Percentiles rank a stretch among this genome's conserved stretches.
phyloP scores from a whole-genome alignment of 768 basidiomycete species.

The Kondoa malvinella region DNA sequence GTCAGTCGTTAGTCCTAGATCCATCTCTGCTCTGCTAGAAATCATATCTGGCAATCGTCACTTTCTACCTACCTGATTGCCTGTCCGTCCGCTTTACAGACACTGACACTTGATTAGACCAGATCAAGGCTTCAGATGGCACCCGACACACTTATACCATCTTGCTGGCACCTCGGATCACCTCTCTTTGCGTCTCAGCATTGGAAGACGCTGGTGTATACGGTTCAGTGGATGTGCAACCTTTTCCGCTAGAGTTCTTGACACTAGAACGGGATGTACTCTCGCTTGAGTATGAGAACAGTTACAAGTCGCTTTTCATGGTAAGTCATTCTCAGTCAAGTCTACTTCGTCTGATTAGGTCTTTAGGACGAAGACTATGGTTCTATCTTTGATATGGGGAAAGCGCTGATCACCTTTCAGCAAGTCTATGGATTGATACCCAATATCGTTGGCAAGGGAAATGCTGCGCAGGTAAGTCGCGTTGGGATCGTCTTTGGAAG shows the following conservation, averaged over 20 bases:
- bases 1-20: constrained; percentile 7
- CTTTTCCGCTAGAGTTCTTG: constrained; percentile 84
- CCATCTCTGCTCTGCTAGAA: not conserved
- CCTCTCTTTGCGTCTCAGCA: constrained; percentile 65
- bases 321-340: constrained; percentile 39
- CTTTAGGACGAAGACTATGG: constrained; percentile 85
- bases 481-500: not conserved
- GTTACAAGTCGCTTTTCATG: constrained; percentile 73
- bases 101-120: too few relatives aligned
- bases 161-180: constrained; percentile 69
- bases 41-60: not conserved
- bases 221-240: constrained; percentile 72
- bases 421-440: constrained; percentile 76
- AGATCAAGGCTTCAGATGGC: constrained; percentile 59
- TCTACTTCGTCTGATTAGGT: not conserved
- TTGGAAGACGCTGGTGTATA: constrained; percentile 94
- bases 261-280: constrained; percentile 83
- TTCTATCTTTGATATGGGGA: constrained; percentile 67
- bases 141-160: constrained; percentile 70
- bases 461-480: constrained; percentile 39
- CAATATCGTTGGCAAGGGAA: constrained; percentile 80
- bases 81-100: too few relatives aligned
- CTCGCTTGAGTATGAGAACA: constrained; percentile 50
- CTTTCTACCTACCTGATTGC: not conserved
- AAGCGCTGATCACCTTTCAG: constrained; percentile 68